Evolutionary conservation across 345 rosid species (phyloP).

Genomic region (Leavenworthia alabamica): DNA sequence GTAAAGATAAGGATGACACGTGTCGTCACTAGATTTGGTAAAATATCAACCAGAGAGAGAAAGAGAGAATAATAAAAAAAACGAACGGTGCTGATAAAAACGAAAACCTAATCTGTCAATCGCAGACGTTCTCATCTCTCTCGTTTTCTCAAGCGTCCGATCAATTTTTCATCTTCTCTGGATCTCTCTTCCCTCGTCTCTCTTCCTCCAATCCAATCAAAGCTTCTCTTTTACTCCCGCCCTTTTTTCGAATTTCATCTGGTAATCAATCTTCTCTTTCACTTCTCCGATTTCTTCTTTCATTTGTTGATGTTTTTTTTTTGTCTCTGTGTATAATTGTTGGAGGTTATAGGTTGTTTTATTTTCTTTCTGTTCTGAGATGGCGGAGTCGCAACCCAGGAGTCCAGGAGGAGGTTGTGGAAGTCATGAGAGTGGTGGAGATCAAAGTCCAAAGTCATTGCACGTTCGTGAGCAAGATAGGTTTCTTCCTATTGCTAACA

Average conservation of each 20-base stretch:
- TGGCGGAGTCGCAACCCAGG: slow-evolving; percentile 37
- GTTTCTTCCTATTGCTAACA: slow-evolving; percentile 88
- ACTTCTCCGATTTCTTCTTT: not conserved
- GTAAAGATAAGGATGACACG: slow-evolving; percentile 11
- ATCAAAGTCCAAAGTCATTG: slow-evolving; percentile 67
- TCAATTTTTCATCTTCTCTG: slow-evolving; percentile 36
- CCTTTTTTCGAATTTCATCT: slow-evolving; percentile 40
- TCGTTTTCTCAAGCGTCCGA: slow-evolving; percentile 94
- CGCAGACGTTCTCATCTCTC: slow-evolving; percentile 51
- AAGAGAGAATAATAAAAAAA: not conserved
- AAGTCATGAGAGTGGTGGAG: slow-evolving; percentile 85
- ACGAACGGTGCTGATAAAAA: slow-evolving; percentile 71
- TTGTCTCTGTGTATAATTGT: not conserved
- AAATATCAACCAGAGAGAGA: slow-evolving; percentile 8
- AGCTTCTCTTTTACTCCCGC: slow-evolving; percentile 50
- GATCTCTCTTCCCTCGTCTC: slow-evolving; percentile 27
- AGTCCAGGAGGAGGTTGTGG: slow-evolving; percentile 63
- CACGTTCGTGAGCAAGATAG: slow-evolving; percentile 87
- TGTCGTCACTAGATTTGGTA: slow-evolving; percentile 11
- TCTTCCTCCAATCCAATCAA: slow-evolving; percentile 43
- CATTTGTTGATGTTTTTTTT: not conserved
- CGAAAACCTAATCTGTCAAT: slow-evolving; percentile 39
- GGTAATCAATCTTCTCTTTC: slow-evolving; percentile 1
- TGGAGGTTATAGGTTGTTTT: slow-evolving; percentile 22
- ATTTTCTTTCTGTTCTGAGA: no score